Base-by-base conservation (phyloP, 164 flowering plant species). In the Brasenia schreberi region DNA sequence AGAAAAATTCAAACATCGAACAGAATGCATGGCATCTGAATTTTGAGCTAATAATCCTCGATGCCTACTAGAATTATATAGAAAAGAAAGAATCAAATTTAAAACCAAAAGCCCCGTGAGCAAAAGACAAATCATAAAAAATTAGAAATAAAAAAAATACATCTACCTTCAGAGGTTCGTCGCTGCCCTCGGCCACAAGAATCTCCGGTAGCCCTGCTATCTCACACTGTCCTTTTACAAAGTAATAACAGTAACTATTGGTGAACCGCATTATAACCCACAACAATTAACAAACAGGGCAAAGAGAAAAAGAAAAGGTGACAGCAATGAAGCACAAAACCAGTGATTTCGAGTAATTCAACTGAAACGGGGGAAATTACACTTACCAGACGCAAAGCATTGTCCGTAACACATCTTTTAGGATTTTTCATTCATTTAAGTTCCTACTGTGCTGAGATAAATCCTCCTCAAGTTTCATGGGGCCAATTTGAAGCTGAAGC, bases 181-280 rank as follows among this genome's bases (percentile, higher is more conserved):
- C 67, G 69, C 94, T 88, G 43, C 99, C 99, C 71, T 90, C 92
- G 39, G 97, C 96, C 12, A 95, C 99, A 27, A 96, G 92, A 73
- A 90, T 72, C 76, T 62, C 81, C 67, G 85, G 78, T 78, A 76
- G 62, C 70, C 91, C 97, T 68, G 99, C 97, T 18, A 87, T 88
- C 87, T 95, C 99, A 90, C 99, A 95, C 99, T 95, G 84, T 89
- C 86, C 87, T 91, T 89, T 88, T 79, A 74, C 78, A 87, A 65
- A 77, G 79, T 65, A 69, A 76, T 66, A 77, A 68, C 10, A 59
- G 64, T 67, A 74, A 76, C 64, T 58, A 85, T 82, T 84, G 81
- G 78, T 64, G 75, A 69, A 82, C 43, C 72, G 73, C 72, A 74
- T 23, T 18, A 0, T 23, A 23, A 23, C 62, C 19, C 19, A 61